Evolutionary conservation across 108 stramenopile genomes (phyloP), one percentile per base, ranked within the genome.

Genomic region (Mayamaea pseudoterrestris): DNA sequence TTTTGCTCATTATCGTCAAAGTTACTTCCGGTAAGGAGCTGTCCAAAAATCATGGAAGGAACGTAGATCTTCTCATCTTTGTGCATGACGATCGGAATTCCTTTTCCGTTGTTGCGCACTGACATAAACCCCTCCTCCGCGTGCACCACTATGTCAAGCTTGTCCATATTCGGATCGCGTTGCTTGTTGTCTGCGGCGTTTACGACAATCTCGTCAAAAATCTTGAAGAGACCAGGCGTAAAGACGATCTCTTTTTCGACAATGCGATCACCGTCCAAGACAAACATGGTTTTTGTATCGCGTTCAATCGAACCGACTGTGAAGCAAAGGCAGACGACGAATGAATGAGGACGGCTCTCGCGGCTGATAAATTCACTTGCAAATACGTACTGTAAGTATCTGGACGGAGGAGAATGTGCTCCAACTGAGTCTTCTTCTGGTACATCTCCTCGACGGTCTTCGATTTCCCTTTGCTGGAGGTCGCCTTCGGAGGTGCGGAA

Each of bases 161-260:
- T 69, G 66, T 91, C 79, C 96, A 98, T 98, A 14, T 79, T 65
- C 22, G 85, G 68, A 77, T 99, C 95, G 20, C 99, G 93, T 71
- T 98, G 97, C 69, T 98, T 98, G 80, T 99, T 99, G 67, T 99
- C 99, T 0, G 95, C 87, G 21, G 99, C 99, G 64, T 99, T 99
- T 30, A 99, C 97, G 23, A 99, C 67, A 59, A 99, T 98, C 73
- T 99, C 99, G 59, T 99, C 99, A 58, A 97, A 99, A 47, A 99
- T 98, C 58, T 99, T 99, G 93, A 66, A 98, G 23, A 99, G 73
- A 46, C 95, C 97, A 47, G 99, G 99, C 1, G 83, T 85, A 65
- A 61, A 98, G 4, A 90, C 95, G 61, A 93, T 68, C 29, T 74
- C 60, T 16, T 71, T 58, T 36, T 71, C 64, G 13, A 86, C 74